These are phyloP conservation scores for Alternaria triticina DNA, from an alignment of 2,329 filamentous ascomycete species.

Conservation along the genomic window DNA sequence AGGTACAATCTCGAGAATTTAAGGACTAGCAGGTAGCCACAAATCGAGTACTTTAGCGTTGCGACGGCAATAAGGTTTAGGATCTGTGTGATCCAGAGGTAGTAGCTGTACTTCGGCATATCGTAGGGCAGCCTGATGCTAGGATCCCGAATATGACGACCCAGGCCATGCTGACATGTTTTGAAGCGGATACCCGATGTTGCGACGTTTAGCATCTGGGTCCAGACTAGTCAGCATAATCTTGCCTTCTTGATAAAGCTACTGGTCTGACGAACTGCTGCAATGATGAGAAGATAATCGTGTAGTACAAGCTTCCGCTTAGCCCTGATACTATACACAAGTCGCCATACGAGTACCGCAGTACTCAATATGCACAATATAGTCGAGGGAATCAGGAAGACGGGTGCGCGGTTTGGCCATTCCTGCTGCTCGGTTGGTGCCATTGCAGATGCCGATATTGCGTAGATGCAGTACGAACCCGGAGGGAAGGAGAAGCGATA, in stretches of 20 bases:
- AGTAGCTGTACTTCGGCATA: constrained; percentile 26
- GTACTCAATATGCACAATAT: constrained; percentile 25
- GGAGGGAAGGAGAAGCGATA: not conserved
- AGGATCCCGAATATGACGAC: constrained; percentile 32
- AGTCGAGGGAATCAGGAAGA: constrained; percentile 23
- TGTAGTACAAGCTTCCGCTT: constrained; percentile 30
- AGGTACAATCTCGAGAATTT: constrained; percentile 32
- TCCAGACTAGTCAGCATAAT: not conserved
- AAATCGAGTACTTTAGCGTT: constrained; percentile 36
- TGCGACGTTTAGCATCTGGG: constrained; percentile 24
- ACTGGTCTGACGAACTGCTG: constrained; percentile 18
- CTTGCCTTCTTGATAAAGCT: not conserved
- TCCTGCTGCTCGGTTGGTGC: constrained; percentile 9
- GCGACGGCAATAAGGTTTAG: constrained; percentile 35
- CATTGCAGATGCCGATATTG: not conserved
- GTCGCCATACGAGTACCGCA: constrained; percentile 25
- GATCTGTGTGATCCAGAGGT: constrained; percentile 28
- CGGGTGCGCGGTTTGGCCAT: constrained; percentile 17
- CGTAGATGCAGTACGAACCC: not conserved
- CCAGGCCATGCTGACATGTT: constrained; percentile 21
- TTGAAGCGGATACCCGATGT: constrained; percentile 22
- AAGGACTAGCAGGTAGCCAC: constrained; percentile 33
- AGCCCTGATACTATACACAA: constrained; percentile 22
- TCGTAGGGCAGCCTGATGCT: constrained; percentile 24
- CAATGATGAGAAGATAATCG: constrained; percentile 30